phyloP scores from a whole-genome alignment of 352 stramenopile genomes.

The Globisporangium radiosum region DNA sequence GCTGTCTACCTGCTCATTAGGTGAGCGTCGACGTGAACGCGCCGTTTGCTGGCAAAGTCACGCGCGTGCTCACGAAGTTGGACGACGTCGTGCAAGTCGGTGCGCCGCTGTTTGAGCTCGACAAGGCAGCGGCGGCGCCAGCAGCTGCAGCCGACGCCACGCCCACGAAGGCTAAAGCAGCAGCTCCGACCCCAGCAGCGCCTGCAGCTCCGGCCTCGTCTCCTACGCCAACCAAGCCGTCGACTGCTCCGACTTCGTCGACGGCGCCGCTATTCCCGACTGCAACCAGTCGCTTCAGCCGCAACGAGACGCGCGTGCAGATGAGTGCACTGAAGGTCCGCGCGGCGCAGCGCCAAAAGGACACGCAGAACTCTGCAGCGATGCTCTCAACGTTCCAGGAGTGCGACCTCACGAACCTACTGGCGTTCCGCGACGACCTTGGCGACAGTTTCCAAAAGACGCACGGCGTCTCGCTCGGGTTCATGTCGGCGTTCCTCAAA shows the following conservation, averaged over 20 bases:
- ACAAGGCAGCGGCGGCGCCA: constrained; percentile 56
- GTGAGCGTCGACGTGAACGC: constrained; percentile 91
- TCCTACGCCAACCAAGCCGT: too few relatives aligned
- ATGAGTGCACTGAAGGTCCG: constrained; percentile 96
- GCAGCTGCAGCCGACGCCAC: constrained; percentile 13
- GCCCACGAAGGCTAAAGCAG: constrained; percentile 16
- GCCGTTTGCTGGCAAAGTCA: constrained; percentile 86
- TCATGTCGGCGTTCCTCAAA: constrained; percentile 99
- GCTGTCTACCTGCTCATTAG: constrained; percentile 12
- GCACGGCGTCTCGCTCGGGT: constrained; percentile 97
- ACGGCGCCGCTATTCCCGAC: constrained; percentile 6
- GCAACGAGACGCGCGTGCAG: constrained; percentile 82
- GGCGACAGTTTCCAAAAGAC: constrained; percentile 94
- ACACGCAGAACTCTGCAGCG: constrained; percentile 96
- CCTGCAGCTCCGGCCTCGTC: constrained; percentile 15
- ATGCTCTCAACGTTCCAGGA: constrained; percentile 99
- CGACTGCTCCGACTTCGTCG: constrained; percentile 15
- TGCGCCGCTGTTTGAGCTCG: constrained; percentile 85
- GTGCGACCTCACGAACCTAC: constrained; percentile 95
- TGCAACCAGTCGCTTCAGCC: constrained; percentile 31
- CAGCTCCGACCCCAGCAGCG: constrained; percentile 15
- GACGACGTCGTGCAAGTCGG: constrained; percentile 97
- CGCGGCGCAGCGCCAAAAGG: constrained; percentile 94
- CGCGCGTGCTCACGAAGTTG: constrained; percentile 90
- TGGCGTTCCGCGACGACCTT: constrained; percentile 89